Evolutionary conservation across 2,329 filamentous ascomycete genomes (phyloP).

Genomic region (Akanthomyces uredinophilus): DNA sequence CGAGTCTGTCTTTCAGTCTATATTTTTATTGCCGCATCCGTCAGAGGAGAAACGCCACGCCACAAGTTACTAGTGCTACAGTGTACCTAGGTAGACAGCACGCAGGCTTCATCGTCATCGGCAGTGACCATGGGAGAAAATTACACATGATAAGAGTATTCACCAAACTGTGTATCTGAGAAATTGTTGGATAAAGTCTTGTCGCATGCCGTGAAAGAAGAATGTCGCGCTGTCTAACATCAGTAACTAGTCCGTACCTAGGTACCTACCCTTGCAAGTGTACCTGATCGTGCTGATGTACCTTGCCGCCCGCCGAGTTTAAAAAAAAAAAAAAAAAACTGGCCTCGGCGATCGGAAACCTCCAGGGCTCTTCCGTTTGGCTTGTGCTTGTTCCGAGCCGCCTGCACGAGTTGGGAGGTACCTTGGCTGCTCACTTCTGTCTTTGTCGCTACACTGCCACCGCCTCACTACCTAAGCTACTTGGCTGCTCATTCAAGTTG

Average conservation of each 20-base stretch:
- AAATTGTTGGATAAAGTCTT: too few relatives aligned
- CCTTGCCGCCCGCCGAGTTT: background rate
- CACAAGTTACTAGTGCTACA: background rate
- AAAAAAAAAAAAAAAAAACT: too few relatives aligned
- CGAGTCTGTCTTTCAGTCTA: background rate
- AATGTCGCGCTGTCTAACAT: background rate
- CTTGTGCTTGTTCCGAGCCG: background rate
- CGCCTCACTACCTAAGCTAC: background rate
- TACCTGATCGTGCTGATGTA: background rate
- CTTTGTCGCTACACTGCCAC: background rate
- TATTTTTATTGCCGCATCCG: background rate
- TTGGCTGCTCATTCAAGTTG: too few relatives aligned
- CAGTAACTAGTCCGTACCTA: too few relatives aligned
- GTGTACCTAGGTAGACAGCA: background rate
- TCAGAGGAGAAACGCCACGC: background rate
- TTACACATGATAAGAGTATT: too few relatives aligned
- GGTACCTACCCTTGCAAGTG: too few relatives aligned
- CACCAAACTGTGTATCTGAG: too few relatives aligned
- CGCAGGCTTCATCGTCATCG: background rate
- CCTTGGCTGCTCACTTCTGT: background rate
- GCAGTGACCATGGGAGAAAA: background rate
- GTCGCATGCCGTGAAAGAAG: too few relatives aligned
- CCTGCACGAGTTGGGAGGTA: background rate
- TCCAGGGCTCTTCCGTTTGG: background rate
- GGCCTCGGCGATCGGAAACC: constrained; percentile 11